A percentile compares a stretch with the other conserved stretches of the same genome.
phyloP scores from a whole-genome alignment of 2,329 filamentous ascomycete species.

The Xylaria sp. region DNA sequence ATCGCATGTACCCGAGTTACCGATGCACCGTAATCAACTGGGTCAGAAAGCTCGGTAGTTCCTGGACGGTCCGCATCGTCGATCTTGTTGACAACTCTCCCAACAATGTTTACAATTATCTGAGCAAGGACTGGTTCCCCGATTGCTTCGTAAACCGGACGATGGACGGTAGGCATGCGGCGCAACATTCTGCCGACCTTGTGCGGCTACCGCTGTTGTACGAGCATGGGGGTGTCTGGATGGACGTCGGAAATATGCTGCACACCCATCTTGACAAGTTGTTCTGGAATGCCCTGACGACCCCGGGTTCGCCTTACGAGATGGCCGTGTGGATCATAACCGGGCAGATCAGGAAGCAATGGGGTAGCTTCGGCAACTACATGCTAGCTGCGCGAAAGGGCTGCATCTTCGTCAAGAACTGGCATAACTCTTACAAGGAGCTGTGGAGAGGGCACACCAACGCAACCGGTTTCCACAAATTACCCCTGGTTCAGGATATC shows the following conservation, averaged over 20 bases:
- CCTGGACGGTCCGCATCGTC: slow-evolving; percentile 56
- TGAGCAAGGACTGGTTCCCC: slow-evolving; percentile 48
- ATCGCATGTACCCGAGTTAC: slow-evolving; percentile 52
- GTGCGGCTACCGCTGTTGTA: slow-evolving; percentile 53
- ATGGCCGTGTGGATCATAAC: slow-evolving; percentile 50
- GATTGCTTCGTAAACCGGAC: slow-evolving; percentile 52
- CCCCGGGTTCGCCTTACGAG: slow-evolving; percentile 44
- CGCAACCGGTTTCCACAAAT: slow-evolving; percentile 47
- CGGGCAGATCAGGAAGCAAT: slow-evolving; percentile 49
- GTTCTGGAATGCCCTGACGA: slow-evolving; percentile 49
- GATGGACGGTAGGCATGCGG: slow-evolving; percentile 54
- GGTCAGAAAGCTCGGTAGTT: slow-evolving; percentile 53
- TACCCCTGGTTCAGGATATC: slow-evolving; percentile 47
- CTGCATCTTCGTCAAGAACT: slow-evolving; percentile 56
- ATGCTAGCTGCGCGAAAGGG: slow-evolving; percentile 55
- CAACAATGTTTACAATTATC: slow-evolving; percentile 50
- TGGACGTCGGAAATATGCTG: slow-evolving; percentile 53
- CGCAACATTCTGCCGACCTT: slow-evolving; percentile 56
- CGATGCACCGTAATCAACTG: slow-evolving; percentile 54
- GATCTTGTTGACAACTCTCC: slow-evolving; percentile 51
- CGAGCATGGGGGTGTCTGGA: slow-evolving; percentile 52
- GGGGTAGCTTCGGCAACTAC: slow-evolving; percentile 54
- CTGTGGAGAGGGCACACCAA: slow-evolving; percentile 51
- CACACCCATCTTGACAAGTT: slow-evolving; percentile 49
- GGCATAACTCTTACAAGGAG: slow-evolving; percentile 53